These are phyloP conservation scores for Pythium chondricola DNA, from an alignment of 352 stramenopile species.

Conservation along the genomic window DNA sequence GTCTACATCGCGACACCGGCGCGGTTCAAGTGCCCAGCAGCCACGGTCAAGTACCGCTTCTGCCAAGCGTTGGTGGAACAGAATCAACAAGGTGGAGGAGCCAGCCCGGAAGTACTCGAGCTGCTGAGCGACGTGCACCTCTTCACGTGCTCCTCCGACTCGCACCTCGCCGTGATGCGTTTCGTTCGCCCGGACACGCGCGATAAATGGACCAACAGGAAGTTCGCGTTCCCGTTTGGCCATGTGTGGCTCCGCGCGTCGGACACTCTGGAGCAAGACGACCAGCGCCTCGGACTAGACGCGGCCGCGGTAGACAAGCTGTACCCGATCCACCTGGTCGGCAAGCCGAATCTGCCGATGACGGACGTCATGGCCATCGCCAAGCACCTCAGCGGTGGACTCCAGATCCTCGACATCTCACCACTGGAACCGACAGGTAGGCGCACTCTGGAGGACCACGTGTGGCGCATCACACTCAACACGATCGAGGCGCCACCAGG, in stretches of 20 bases:
- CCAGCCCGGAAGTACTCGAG: no score
- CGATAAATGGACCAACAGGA: background rate
- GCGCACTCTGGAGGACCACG: conserved; percentile 1
- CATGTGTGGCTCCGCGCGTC: background rate
- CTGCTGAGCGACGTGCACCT: no score
- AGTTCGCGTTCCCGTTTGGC: conserved; percentile 4
- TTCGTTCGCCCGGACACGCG: no score
- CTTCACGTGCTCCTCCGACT: no score
- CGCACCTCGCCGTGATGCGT: no score
- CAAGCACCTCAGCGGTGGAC: background rate
- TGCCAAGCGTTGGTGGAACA: no score
- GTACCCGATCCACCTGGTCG: conserved; percentile 2
- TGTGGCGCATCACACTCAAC: conserved; percentile 5
- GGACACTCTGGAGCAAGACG: conserved; percentile 2
- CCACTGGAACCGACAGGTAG: conserved; percentile 1
- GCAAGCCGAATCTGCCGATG: background rate
- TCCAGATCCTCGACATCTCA: conserved; percentile 3
- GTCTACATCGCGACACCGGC: no score
- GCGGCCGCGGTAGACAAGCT: background rate
- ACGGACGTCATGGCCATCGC: background rate
- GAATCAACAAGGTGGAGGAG: no score
- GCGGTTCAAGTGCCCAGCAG: no score
- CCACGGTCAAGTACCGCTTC: no score
- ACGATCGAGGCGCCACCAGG: background rate
- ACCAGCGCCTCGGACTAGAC: conserved; percentile 1